Conservation (phyloP, 2,329 filamentous ascomycete species). For the Fusarium sp. region DNA sequence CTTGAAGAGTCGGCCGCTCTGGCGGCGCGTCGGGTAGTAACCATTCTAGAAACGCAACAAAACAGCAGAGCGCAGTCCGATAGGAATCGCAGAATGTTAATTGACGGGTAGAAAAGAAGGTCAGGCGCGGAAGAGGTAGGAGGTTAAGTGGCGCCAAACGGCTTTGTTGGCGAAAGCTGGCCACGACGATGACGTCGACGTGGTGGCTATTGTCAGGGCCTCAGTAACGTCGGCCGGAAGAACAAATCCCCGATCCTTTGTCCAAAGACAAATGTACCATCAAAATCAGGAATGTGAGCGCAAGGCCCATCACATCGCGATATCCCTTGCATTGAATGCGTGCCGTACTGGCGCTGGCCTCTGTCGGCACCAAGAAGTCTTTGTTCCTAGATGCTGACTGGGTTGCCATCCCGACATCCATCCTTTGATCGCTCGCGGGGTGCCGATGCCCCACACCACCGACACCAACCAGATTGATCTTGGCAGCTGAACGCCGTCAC, state of each 20-base stretch:
- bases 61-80: not conserved
- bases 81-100: not conserved
- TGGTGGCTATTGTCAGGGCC: slow-evolving; percentile 24
- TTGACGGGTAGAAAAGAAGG: not conserved
- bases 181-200: slow-evolving; percentile 43
- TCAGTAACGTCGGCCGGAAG: slow-evolving; percentile 14
- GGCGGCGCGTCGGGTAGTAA: slow-evolving; percentile 44
- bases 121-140: not conserved
- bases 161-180: slow-evolving; percentile 20
- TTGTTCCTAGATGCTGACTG: not conserved
- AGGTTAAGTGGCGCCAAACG: slow-evolving; percentile 12
- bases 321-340: not conserved
- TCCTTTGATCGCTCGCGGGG: not conserved
- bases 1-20: slow-evolving; percentile 24
- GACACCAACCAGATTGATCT: not conserved
- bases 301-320: not conserved
- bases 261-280: too few relatives aligned
- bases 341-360: not conserved
- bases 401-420: not conserved
- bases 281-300: not conserved
- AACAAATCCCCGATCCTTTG: slow-evolving; percentile 30
- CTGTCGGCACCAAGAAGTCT: not conserved
- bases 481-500: not conserved
- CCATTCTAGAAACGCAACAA: slow-evolving; percentile 37
- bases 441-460: not conserved